Evolutionary conservation across 331 rosid genomes (phyloP).

Genomic region (Quercus phellos): DNA sequence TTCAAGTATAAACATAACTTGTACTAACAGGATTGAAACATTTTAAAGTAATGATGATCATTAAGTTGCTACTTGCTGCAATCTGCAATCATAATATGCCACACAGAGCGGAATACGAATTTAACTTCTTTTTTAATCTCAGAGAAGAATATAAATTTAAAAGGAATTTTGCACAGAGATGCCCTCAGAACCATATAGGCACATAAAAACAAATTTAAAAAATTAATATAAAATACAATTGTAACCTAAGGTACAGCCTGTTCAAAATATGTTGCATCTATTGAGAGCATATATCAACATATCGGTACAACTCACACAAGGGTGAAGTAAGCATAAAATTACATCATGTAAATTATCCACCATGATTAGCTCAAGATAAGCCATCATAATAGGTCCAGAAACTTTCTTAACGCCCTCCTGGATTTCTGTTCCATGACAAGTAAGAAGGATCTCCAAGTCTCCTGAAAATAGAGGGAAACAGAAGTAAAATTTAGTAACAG

Average conservation of each 20-base stretch:
- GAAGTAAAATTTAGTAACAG: background rate
- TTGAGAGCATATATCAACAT: constrained; percentile 3
- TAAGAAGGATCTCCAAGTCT: constrained; percentile 95
- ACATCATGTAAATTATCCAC: constrained; percentile 4
- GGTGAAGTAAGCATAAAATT: constrained; percentile 34
- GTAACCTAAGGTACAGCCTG: background rate
- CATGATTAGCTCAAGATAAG: constrained; percentile 11
- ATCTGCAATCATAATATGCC: background rate
- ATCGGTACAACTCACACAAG: background rate
- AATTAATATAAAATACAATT: background rate
- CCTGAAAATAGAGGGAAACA: constrained; percentile 39
- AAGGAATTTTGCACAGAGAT: background rate
- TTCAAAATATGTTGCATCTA: background rate
- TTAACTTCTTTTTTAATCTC: too few relatives aligned
- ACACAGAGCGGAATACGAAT: background rate
- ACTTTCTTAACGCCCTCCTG: constrained; percentile 60
- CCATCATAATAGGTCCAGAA: background rate
- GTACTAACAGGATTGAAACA: too few relatives aligned
- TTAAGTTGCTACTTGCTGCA: background rate
- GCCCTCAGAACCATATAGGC: background rate
- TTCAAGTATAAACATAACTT: too few relatives aligned
- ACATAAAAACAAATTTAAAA: background rate
- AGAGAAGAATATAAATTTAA: background rate
- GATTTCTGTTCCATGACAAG: constrained; percentile 88
- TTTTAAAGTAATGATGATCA: too few relatives aligned